Conservation (phyloP, 306 rosid genomes). For the Begonia masoniana region DNA sequence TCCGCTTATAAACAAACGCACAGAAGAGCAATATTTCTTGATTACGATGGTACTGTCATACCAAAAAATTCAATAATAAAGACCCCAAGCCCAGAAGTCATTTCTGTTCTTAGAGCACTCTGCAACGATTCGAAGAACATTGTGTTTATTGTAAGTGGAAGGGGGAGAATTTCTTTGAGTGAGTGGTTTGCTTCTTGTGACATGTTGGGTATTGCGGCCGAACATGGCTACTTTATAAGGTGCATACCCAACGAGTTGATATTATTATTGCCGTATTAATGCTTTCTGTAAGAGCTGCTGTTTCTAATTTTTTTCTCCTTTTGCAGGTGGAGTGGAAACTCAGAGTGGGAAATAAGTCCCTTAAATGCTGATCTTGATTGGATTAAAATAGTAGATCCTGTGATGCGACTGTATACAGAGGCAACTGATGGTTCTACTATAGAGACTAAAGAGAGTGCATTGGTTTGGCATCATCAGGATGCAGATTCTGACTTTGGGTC, state of each 20-base stretch:
- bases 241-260: neutral
- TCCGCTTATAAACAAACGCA: conserved; percentile 12
- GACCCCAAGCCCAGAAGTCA: conserved; percentile 12
- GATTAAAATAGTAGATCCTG: conserved; percentile 15
- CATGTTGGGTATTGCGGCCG: conserved; percentile 16
- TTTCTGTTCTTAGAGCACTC: conserved; percentile 8
- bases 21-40: conserved; percentile 15
- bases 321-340: conserved; percentile 15
- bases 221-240: conserved; percentile 14
- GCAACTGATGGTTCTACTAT: conserved; percentile 15
- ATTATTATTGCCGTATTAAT: neutral
- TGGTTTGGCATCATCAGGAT: conserved; percentile 19
- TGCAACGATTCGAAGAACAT: conserved; percentile 13
- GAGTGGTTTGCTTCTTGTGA: conserved; percentile 14
- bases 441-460: conserved; percentile 14
- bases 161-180: conserved; percentile 14
- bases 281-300: neutral
- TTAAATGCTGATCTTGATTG: conserved; percentile 13
- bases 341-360: conserved; percentile 12
- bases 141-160: conserved; percentile 19
- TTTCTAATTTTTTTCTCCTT: neutral
- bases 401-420: conserved; percentile 11
- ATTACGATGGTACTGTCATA: conserved; percentile 12
- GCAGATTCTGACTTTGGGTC: conserved; percentile 18
- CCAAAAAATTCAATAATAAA: conserved; percentile 12